A percentile compares a stretch with the other conserved stretches of the same genome.
phyloP scores from a whole-genome alignment of 352 stramenopile genomes.

The Pythium aquatile region DNA sequence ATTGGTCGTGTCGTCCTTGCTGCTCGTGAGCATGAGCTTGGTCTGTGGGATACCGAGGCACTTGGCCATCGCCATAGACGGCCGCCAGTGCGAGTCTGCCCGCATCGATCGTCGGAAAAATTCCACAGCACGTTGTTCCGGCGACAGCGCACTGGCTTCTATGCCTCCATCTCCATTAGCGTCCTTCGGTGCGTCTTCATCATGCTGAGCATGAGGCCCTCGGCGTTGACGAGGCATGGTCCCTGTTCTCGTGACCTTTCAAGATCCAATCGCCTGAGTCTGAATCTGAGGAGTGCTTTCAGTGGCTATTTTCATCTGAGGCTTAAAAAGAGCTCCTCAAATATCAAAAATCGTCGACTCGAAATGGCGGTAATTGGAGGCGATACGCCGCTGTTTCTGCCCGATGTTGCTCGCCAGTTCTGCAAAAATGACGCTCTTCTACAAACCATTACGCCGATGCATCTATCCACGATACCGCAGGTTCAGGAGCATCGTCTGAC shows the following conservation, averaged over 20 bases:
- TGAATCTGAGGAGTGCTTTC: background rate
- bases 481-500: slow-evolving; percentile 22
- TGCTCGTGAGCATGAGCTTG: slow-evolving; percentile 34
- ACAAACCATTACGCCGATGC: background rate
- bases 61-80: slow-evolving; percentile 44
- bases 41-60: slow-evolving; percentile 38
- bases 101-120: slow-evolving; percentile 33
- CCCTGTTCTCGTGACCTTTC: background rate
- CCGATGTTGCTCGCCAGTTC: slow-evolving; percentile 20
- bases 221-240: background rate
- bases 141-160: slow-evolving; percentile 6
- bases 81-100: slow-evolving; percentile 35
- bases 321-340: background rate
- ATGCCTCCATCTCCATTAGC: background rate
- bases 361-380: slow-evolving; percentile 22
- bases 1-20: slow-evolving; percentile 50
- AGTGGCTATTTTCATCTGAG: background rate
- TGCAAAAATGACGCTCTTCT: background rate
- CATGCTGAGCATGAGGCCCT: background rate
- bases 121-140: slow-evolving; percentile 33
- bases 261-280: background rate
- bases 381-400: slow-evolving; percentile 10
- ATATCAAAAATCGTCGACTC: background rate
- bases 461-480: background rate
- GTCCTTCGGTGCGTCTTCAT: background rate